Evolutionary conservation across 1,284 basidiomycete species (phyloP), one percentile per base, ranked within the genome.

Genomic region (Trichosporon ovoides): DNA sequence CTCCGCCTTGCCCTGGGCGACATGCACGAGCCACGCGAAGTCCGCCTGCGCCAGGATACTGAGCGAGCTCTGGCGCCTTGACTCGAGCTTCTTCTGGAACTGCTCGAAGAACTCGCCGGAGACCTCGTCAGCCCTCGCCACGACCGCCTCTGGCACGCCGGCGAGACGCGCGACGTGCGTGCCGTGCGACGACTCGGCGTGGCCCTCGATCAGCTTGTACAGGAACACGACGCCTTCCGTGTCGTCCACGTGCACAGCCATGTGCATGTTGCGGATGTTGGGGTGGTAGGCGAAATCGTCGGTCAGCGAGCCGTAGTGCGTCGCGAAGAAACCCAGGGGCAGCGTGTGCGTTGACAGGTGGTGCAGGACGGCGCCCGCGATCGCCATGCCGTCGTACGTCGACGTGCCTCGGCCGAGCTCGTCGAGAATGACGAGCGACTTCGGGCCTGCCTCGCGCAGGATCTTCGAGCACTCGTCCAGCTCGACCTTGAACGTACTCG

Each of bases 401-500:
- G 69, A 67, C 19, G 65, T 75, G n/a, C 72, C 70, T 74, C 93
- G 81, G 16, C 93, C 93, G 49, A 94, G 83, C 79, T 95, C 91
- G 75, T 97, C 94, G n/a, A 98, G 80, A 61, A 98, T 94, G 54
- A 97, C 91, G 51, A 98, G 75, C 0, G 93, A 95, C 62, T 84
- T 88, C 0, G 93, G 91, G 2, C 93, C 94, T 0, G 91, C 91
- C 70, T 95, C 87, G 18, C 89, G 84, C 36, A 95, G 80, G 66
- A 95, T 93, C 76, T 93, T 94, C 73, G 88, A 91, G 67, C 90
- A 92, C 69, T 97, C 94, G 73, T 96, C 93, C 55, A 97, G 81
- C 72, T 97, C 94, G 18, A 97, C 93, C 74, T 95, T 93, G 83
- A 96, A 97, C 0, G 92, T 95, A 77, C 91, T 93, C 0, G 92